Evolutionary conservation across 1,284 basidiomycete genomes (phyloP), one percentile per base, ranked within the genome.

Genomic region (Ustilago cynodontis): DNA sequence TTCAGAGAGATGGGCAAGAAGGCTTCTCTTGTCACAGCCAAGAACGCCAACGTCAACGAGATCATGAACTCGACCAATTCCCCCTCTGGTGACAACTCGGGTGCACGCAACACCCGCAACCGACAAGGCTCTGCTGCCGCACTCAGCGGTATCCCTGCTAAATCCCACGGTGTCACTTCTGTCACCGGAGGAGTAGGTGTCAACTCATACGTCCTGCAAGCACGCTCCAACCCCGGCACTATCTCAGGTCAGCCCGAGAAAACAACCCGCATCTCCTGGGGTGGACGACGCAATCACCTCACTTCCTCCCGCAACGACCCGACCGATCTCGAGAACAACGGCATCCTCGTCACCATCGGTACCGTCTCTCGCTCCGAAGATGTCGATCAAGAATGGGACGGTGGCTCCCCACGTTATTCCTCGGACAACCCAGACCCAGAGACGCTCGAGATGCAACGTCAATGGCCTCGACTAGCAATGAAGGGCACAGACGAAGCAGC

Each of bases 1-100:
- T 78, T 78, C 59, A 59, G 76, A 9, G 68, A 75, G 20, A 69
- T 77, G 74, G 69, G 69, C 31, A 65, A 65, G 53, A 69, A 71
- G 37, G 69, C 74, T 3, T 62, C 65, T 10, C 29, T 45, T 3
- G 43, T 72, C 54, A 50, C 58, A 18, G 35, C 26, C 10, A 54
- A 53, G 33, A 49, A 63, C 24, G 51, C 35, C 35, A 56, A 56
- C 52, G 54, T 76, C 45, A 67, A 76, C 59, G 73, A 76, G 56
- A 76, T 71, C 16, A 71, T 76, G 47, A 67, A 65, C 59, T 68
- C 65, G 8, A 58, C 37, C 62, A 41, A 39, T 59, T 51, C 62
- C 6, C 54, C 59, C 10, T 70, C 66, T 24, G 63, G 56, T n/a
- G 50, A 59, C 20, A 57, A 60, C 18, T 56, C 66, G 1, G 60